Base-by-base conservation (phyloP, 208 protist species). In the Trichomonas tenax region DNA sequence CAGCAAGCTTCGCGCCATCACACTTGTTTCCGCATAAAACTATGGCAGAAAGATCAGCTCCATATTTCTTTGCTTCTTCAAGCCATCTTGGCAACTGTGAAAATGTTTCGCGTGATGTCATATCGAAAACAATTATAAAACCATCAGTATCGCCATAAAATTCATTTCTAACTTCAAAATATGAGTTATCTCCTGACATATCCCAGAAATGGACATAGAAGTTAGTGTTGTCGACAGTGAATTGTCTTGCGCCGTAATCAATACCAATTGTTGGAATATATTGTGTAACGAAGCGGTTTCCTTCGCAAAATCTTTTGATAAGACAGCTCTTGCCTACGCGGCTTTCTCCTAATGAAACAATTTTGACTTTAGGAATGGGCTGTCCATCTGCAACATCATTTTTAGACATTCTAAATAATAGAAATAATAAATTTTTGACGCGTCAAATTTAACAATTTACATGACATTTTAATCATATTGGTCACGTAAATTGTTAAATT, bases 231-330 rank as follows among this genome's bases (percentile, higher is more conserved):
- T 40, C 82, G 0, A 97, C 41, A 23, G 96, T 84, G n/a, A 99
- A 96, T 49, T 97, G 97, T 96, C 99, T 99, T 11, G 99, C 98
- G 58, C 98, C 98, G 95, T 98, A 99, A 97, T 99, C 99, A 93
- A 99, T 98, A 96, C 99, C 99, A 95, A 99, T 99, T 63, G 99
- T 99, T 31, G 98, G 97, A 63, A 99, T 98, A 97, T 99, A 99
- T 96, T 99, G 98, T 34, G 97, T 72, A 9, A 99, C 98, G 96
- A 99, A 99, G 36, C 40, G 34, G 41, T 46, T 89, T 46, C 82
- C 82, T 89, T 89, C 82, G 36, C 82, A 89, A 48, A 89, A 89
- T 31, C 82, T 44, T 89, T 46, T 89, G 8, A 89, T 89, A 48
- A 89, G 31, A 31, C 82, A 89, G 17, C 82, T 89, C 31, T 89